Base-by-base conservation (phyloP, 1,139 yeast species). In the Taphrina betulina region DNA sequence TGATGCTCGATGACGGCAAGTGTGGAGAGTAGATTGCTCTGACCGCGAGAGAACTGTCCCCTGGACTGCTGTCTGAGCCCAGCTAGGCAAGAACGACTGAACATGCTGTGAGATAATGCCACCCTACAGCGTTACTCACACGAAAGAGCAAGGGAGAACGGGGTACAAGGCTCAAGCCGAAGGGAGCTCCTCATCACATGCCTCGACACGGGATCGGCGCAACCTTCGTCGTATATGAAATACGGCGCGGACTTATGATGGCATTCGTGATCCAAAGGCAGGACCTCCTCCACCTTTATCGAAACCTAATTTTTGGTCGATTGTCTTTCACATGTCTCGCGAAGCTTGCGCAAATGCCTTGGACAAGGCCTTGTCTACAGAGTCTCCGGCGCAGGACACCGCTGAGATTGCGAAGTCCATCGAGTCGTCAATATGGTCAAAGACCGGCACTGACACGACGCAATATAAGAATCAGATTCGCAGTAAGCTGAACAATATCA, bases 1-100 rank as follows among this genome's bases (percentile, higher is more conserved):
- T 45, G 58, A 29, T 57, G 59, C 40, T 57, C 59, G 50, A 48
- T 44, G 33, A 54, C 29, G 35, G 55, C 41, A 16, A 57, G 44
- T 8, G 59, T 53, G 14, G 48, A 35, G 37, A 57, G 50, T 17
- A 12, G 12, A 8, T 31, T 22, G n/a, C 44, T 17, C 7, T 41
- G 19, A n/a, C n/a, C n/a, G 12, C 35, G 22, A 19, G 28, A 23
- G 10, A 8, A 16, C 23, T 16, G 16, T 2, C 12, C 16, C 28
- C 45, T 33, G 35, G 24, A 35, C n/a, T 23, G 8, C 10, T 24
- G 33, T 12, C 45, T 12, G 31, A 41, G 33, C 14, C 23, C 17
- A 2, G 35, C 33, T 17, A 41, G 45, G 17, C 45, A 26, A n/a
- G 35, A 17, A 26, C 45, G 45, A 20, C 17, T 41, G 14, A 41